Evolutionary conservation across 352 stramenopile genomes (phyloP).

Genomic region (Aphanomyces invadans): DNA sequence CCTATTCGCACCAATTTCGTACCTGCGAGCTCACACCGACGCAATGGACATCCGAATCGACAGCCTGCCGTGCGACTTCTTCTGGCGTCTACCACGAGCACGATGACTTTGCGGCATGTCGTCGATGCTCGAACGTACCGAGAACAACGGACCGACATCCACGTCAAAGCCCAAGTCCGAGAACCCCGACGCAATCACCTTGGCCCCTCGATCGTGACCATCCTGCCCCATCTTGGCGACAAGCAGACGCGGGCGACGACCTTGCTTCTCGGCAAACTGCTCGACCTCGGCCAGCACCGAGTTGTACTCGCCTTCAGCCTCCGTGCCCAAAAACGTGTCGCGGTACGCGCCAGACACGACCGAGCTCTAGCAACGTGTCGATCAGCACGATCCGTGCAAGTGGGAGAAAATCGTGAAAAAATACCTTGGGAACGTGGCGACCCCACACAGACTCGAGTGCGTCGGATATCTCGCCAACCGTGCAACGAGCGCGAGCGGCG

Average conservation of each 20-base stretch:
- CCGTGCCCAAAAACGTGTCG: conserved; percentile 45
- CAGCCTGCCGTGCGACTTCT: conserved; percentile 59
- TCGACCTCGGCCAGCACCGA: conserved; percentile 83
- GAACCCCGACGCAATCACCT: conserved; percentile 95
- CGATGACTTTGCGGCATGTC: not conserved
- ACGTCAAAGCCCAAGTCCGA: conserved; percentile 97
- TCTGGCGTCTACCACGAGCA: conserved; percentile 36
- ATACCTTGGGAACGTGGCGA: conserved; percentile 81
- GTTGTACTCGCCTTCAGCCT: conserved; percentile 84
- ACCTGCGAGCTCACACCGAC: conserved; percentile 83
- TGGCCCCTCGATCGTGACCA: conserved; percentile 95
- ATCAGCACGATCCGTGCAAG: not conserved
- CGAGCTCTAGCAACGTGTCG: conserved; percentile 30
- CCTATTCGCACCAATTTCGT: no score
- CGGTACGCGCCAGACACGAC: conserved; percentile 53
- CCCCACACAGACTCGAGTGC: conserved; percentile 93
- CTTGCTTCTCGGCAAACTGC: conserved; percentile 87
- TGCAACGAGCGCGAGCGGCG: conserved; percentile 83
- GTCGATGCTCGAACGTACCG: conserved; percentile 34
- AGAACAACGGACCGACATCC: conserved; percentile 94
- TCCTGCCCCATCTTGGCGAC: conserved; percentile 96
- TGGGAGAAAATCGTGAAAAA: no score
- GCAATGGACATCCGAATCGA: conserved; percentile 95
- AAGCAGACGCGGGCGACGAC: conserved; percentile 90
- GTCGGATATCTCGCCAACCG: conserved; percentile 93